These are phyloP conservation scores for Talaromyces liani DNA, from an alignment of 495 filamentous ascomycete genomes.

Conservation along the genomic window DNA sequence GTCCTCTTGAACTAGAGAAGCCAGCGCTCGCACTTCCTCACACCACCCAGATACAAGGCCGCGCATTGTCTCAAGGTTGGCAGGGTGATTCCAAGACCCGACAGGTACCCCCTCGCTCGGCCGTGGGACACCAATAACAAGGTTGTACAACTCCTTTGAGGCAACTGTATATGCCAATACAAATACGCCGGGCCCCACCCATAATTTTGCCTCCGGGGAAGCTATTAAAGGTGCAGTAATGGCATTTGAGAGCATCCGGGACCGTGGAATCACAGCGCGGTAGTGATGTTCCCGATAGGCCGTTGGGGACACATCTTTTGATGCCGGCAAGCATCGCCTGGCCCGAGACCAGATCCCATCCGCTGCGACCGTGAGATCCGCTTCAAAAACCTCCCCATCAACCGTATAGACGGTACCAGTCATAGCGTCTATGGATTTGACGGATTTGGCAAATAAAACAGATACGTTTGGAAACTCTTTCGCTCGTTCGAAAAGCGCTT, in stretches of 20 bases:
- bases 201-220: conserved; percentile 10
- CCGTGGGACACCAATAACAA: conserved; percentile 12
- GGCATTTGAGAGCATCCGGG: conserved; percentile 11
- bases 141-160: conserved; percentile 10
- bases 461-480: conserved; percentile 10
- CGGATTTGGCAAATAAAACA: conserved; percentile 10
- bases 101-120: conserved; percentile 10
- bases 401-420: conserved; percentile 10
- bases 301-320: conserved; percentile 11
- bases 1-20: conserved; percentile 11
- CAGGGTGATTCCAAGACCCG: conserved; percentile 12
- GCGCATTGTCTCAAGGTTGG: conserved; percentile 12
- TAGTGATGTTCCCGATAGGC: conserved; percentile 13
- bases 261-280: conserved; percentile 12
- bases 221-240: conserved; percentile 13
- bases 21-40: conserved; percentile 11
- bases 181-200: conserved; percentile 9
- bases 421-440: conserved; percentile 6
- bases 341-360: conserved; percentile 12
- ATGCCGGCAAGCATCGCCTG: conserved; percentile 12
- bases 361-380: conserved; percentile 12
- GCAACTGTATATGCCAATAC: conserved; percentile 11
- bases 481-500: conserved; percentile 11
- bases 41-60: conserved; percentile 13
- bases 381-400: conserved; percentile 10